Evolutionary conservation across 2,329 filamentous ascomycete species (phyloP).

Genomic region (Talaromyces sp.): DNA sequence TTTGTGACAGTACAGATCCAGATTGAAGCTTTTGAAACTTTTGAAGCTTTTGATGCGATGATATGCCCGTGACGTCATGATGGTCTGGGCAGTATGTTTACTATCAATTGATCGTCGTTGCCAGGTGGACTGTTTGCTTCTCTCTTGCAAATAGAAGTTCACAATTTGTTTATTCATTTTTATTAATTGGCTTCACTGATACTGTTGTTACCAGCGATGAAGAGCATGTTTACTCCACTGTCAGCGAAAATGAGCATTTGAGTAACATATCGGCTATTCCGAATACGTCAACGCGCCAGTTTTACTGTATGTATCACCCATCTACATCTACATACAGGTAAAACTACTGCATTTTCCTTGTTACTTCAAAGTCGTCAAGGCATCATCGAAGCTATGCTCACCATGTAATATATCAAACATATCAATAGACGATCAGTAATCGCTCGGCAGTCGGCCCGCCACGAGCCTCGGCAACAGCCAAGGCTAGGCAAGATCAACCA

Average conservation of each 20-base stretch:
- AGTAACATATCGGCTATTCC: not conserved
- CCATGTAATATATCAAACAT: too few relatives aligned
- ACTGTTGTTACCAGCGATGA: not conserved
- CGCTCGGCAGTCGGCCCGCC: not conserved
- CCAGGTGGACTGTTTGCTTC: too few relatives aligned
- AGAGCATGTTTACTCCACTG: not conserved
- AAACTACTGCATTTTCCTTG: too few relatives aligned
- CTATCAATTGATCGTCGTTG: not conserved
- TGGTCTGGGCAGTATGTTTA: not conserved
- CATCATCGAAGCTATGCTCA: not conserved
- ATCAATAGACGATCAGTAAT: not conserved
- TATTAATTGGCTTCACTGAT: not conserved
- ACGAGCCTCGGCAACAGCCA: not conserved
- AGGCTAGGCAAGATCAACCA: not conserved
- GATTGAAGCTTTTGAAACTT: not conserved
- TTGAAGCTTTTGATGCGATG: not conserved
- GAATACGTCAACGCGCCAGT: not conserved
- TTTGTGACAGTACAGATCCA: not conserved
- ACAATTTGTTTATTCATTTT: not conserved
- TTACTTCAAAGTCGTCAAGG: not conserved
- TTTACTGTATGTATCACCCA: not conserved
- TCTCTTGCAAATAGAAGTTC: not conserved
- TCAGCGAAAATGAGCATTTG: not conserved
- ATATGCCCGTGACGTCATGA: constrained; percentile 8
- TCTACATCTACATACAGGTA: too few relatives aligned